Evolutionary conservation across 2,329 filamentous ascomycete genomes (phyloP).

Genomic region (Scytalidium lignicola): DNA sequence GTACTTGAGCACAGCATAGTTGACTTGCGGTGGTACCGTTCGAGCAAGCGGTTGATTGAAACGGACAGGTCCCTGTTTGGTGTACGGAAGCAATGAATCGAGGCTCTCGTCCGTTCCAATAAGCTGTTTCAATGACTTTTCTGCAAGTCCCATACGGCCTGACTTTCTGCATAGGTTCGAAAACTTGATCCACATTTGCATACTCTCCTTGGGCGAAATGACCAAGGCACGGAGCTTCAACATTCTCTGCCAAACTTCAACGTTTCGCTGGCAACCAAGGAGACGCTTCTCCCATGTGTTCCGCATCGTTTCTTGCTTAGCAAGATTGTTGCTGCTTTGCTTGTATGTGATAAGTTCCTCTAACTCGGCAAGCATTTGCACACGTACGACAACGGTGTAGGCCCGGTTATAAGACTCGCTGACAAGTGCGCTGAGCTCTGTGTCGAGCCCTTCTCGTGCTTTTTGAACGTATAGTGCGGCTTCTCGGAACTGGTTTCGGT

Average conservation of each 20-base stretch:
- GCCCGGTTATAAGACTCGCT: conserved; percentile 97
- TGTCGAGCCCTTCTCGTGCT: conserved; percentile 88
- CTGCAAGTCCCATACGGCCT: conserved; percentile 85
- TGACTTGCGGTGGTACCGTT: conserved; percentile 61
- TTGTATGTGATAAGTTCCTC: conserved; percentile 99
- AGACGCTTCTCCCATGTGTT: conserved; percentile 93
- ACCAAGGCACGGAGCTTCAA: conserved; percentile 90
- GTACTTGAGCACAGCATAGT: conserved; percentile 96
- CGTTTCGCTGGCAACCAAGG: conserved; percentile 91
- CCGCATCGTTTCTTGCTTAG: conserved; percentile 86
- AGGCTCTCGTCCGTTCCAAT: conserved; percentile 65
- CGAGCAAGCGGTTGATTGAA: conserved; percentile 6
- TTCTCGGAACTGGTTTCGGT: conserved; percentile 92
- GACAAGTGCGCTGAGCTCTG: conserved; percentile 91
- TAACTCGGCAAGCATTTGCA: conserved; percentile 97
- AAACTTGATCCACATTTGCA: conserved; percentile 99
- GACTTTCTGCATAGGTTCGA: conserved; percentile 97
- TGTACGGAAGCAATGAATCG: conserved; percentile 53
- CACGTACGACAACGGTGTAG: conserved; percentile 94
- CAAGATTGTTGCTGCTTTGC: conserved; percentile 71
- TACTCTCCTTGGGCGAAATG: conserved; percentile 85
- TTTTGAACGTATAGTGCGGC: conserved; percentile 85
- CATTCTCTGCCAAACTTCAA: conserved; percentile 98
- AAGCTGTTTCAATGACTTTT: conserved; percentile 90
- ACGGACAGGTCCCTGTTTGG: conserved; percentile 6